Base-by-base conservation (phyloP, 2,329 filamentous ascomycete genomes). In the Metarhizium album region DNA sequence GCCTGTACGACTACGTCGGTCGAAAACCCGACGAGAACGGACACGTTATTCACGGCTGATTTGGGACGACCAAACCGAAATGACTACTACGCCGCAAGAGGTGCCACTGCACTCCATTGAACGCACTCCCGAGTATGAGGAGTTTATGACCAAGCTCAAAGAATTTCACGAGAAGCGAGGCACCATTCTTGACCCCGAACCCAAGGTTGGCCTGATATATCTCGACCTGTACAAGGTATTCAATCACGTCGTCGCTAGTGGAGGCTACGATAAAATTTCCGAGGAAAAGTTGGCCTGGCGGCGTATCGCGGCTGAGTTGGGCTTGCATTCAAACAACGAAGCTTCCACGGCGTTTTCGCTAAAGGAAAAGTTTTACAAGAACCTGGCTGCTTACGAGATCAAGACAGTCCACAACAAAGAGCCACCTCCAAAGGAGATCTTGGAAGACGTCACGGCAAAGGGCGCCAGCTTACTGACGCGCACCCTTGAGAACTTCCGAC, bases 281-380 rank as follows among this genome's bases (percentile, higher is more conserved):
- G 84, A 81, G 69, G 82, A 91, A 65, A 93, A 91, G 72, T 78
- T 94, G 56, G 86, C 87, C 48, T 95, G 90, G 90, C 80, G 88
- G 56, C 82, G 82, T 59, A 78, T 95, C 60, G 87, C 85, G 13
- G 76, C 83, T 49, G 83, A 90, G 59, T 84, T 95, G 52, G 81
- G 87, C 47, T 79, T 90, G 55, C 82, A 82, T 62, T 83, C 82
- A 51, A 76, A 79, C 60, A 90, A 91, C 62, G 82, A 87, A 55
- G 78, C 88, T 6, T 87, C 88, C n/a, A 82, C 89, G 53, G 89
- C 88, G 14, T 95, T 94, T 69, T 79, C 86, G 53, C 73, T 95
- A 51, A 95, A 95, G 70, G 85, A 86, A 51, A 83, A 86, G 55
- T 95, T 93, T 71, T 94, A 94, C 73, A 90, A 89, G 67, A 89